Conservation (phyloP, 192 early-diverging fungal genomes). For the Funneliformis geosporum region DNA sequence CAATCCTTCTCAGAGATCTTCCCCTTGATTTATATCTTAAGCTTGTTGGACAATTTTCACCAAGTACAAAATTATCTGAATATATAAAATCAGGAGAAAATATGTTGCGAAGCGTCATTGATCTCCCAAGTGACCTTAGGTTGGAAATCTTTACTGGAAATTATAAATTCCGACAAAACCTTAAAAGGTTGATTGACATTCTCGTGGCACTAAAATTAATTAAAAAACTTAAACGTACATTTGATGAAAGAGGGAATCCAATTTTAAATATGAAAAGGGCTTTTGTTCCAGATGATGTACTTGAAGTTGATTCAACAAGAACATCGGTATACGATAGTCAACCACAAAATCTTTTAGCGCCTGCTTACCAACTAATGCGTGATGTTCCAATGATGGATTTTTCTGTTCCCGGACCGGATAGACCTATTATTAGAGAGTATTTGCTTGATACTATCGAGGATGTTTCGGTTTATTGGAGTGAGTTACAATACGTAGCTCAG, state of each 20-base stretch:
- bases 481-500: slow-evolving; percentile 34
- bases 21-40: slow-evolving; percentile 41
- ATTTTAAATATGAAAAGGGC: background rate
- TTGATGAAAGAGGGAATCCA: slow-evolving; percentile 23
- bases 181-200: slow-evolving; percentile 35
- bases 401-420: slow-evolving; percentile 23
- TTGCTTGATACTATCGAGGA: slow-evolving; percentile 27
- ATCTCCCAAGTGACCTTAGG: slow-evolving; percentile 14
- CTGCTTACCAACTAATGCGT: slow-evolving; percentile 31
- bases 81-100: slow-evolving; percentile 30
- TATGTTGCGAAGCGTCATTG: slow-evolving; percentile 13
- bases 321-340: background rate
- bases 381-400: slow-evolving; percentile 33
- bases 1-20: slow-evolving; percentile 36
- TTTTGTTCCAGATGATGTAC: background rate
- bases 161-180: slow-evolving; percentile 27
- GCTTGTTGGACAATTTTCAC: slow-evolving; percentile 37
- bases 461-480: slow-evolving; percentile 34
- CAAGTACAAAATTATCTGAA: slow-evolving; percentile 26
- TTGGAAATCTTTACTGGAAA: slow-evolving; percentile 26
- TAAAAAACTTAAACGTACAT: slow-evolving; percentile 5
- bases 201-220: slow-evolving; percentile 32
- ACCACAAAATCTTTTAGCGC: slow-evolving; percentile 13
- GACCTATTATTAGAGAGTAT: slow-evolving; percentile 27
- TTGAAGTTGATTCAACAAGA: background rate